Percentiles rank a stretch among this genome's conserved stretches.
phyloP scores from a whole-genome alignment of 441 rosid genomes.

The Populus trichocarpa region DNA sequence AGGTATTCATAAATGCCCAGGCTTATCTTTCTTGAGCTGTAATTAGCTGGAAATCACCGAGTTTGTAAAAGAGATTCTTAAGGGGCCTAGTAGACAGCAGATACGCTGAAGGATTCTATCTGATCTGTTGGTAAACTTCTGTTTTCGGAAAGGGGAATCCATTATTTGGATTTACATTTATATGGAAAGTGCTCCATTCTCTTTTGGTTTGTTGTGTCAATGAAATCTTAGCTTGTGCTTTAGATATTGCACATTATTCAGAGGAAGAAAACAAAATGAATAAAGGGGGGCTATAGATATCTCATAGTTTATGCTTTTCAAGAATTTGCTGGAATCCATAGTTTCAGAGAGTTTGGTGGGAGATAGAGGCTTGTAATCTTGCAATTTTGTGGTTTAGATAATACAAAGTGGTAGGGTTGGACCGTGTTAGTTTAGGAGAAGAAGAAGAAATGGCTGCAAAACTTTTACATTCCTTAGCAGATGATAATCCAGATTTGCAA shows the following conservation, averaged over 20 bases:
- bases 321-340: background rate
- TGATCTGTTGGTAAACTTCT: slow-evolving; percentile 26
- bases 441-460: slow-evolving; percentile 72
- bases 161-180: slow-evolving; percentile 25
- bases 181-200: slow-evolving; percentile 36
- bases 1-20: slow-evolving; percentile 3
- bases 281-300: slow-evolving; percentile 5
- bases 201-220: slow-evolving; percentile 20
- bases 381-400: slow-evolving; percentile 7
- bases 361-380: background rate
- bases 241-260: background rate
- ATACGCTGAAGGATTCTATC: slow-evolving; percentile 7
- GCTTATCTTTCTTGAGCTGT: slow-evolving; percentile 32
- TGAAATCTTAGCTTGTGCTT: slow-evolving; percentile 16
- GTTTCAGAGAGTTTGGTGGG: slow-evolving; percentile 12
- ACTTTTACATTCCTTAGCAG: slow-evolving; percentile 83
- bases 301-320: slow-evolving; percentile 2
- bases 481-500: slow-evolving; percentile 84
- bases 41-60: slow-evolving; percentile 35
- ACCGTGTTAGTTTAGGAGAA: slow-evolving; percentile 9
- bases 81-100: background rate
- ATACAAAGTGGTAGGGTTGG: slow-evolving; percentile 6
- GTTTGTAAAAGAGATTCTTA: slow-evolving; percentile 1
- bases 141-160: slow-evolving; percentile 24
- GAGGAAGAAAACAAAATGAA: background rate